A percentile compares a stretch with the other conserved stretches of the same genome.
These are phyloP conservation scores for Picochlorum sp. DNA, from an alignment of 139 green algal species.

Conservation along the genomic window DNA sequence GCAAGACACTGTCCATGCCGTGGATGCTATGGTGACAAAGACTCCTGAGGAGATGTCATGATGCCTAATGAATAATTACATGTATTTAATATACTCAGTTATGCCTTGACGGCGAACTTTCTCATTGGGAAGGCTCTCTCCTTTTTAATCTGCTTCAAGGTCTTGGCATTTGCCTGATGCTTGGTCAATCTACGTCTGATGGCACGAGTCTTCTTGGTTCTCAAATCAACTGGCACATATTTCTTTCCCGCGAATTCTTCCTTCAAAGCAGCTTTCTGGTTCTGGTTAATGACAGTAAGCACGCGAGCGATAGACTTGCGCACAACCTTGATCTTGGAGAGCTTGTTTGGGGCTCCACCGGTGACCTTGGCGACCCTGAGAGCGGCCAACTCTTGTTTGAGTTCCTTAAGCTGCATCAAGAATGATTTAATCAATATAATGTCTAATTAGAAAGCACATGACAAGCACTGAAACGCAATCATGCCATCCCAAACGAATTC, in stretches of 20 bases:
- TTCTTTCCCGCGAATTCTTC: constrained; percentile 76
- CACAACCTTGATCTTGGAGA: constrained; percentile 99
- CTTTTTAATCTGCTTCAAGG: constrained; percentile 75
- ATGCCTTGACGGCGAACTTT: constrained; percentile 93
- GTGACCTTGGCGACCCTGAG: constrained; percentile 99
- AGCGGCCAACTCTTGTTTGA: constrained; percentile 89
- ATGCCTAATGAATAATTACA: constrained; percentile 2
- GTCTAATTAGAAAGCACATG: neutral
- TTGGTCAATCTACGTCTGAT: constrained; percentile 82
- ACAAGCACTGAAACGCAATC: neutral
- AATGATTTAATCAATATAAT: neutral
- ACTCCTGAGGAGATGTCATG: constrained; percentile 22
- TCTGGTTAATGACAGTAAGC: constrained; percentile 92
- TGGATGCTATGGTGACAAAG: constrained; percentile 34
- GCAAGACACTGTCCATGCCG: constrained; percentile 51
- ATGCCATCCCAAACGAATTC: neutral
- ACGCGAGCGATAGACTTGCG: constrained; percentile 92
- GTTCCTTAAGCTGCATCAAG: constrained; percentile 81
- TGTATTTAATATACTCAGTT: constrained; percentile 21
- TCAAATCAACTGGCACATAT: constrained; percentile 89
- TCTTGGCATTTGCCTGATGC: constrained; percentile 69
- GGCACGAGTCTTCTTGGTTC: constrained; percentile 94
- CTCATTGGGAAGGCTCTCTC: constrained; percentile 75
- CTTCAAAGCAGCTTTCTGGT: constrained; percentile 74
- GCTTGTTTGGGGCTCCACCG: constrained; percentile 98